phyloP scores from a whole-genome alignment of 2,329 filamentous ascomycete genomes.

The Verticillium isaacii region DNA sequence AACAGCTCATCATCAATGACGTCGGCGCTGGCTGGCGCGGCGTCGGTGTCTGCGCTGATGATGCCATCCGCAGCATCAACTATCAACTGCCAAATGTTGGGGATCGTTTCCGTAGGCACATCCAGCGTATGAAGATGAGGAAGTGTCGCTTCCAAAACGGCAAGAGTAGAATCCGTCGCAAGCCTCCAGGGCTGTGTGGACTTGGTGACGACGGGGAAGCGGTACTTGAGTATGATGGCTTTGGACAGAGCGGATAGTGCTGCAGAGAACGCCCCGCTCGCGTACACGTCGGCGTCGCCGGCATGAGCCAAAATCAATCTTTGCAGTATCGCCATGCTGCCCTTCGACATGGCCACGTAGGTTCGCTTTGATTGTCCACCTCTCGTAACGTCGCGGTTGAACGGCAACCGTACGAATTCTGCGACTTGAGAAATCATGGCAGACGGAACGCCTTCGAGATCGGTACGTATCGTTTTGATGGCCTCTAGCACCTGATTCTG shows the following conservation, averaged over 20 bases:
- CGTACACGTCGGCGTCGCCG: slow-evolving; percentile 62
- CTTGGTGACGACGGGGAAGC: slow-evolving; percentile 67
- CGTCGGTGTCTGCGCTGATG: slow-evolving; percentile 56
- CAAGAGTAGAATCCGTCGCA: slow-evolving; percentile 66
- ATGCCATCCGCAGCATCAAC: slow-evolving; percentile 65
- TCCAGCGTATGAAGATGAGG: slow-evolving; percentile 49
- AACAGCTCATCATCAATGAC: slow-evolving; percentile 70
- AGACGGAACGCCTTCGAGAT: slow-evolving; percentile 59
- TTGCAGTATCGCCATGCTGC: slow-evolving; percentile 68
- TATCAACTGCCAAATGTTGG: slow-evolving; percentile 66
- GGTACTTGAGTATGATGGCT: slow-evolving; percentile 76
- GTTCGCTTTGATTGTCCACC: slow-evolving; percentile 56
- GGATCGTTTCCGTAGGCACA: slow-evolving; percentile 39
- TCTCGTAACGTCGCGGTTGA: slow-evolving; percentile 34
- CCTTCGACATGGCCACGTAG: slow-evolving; percentile 85
- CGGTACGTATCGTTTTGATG: slow-evolving; percentile 62
- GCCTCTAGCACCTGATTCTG: slow-evolving; percentile 66
- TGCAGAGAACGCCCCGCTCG: slow-evolving; percentile 58
- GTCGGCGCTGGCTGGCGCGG: slow-evolving; percentile 36
- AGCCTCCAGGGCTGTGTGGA: slow-evolving; percentile 72
- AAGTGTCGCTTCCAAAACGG: slow-evolving; percentile 63
- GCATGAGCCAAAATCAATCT: slow-evolving; percentile 55
- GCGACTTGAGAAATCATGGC: slow-evolving; percentile 66
- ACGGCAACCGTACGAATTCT: slow-evolving; percentile 67
- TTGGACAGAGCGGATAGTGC: slow-evolving; percentile 63